Evolutionary conservation across 208 protist genomes (phyloP), one percentile per base, ranked within the genome.

Genomic region (Trypanosoma scelopori): DNA sequence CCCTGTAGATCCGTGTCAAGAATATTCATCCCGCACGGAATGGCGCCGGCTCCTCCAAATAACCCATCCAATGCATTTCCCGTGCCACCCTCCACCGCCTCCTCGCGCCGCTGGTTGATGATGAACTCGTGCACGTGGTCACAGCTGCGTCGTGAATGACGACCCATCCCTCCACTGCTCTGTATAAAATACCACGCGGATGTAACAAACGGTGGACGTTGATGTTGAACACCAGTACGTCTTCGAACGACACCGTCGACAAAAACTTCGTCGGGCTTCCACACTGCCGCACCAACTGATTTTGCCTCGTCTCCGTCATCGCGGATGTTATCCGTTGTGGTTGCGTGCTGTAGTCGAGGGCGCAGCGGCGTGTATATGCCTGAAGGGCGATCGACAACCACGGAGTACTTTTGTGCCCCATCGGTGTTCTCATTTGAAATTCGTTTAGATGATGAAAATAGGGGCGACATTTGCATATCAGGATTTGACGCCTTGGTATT

Each of bases 1-100:
- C 78, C 78, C 27, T 76, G 73, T 16, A 94, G 20, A 77, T 91
- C 82, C 71, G 78, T 89, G 64, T 94, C 88, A 23, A 94, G 59
- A 20, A 94, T 66, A 65, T 94, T 89, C 53, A 74, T 58, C 42
- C 87, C 83, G 52, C 76, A 88, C 37, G 64, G 66, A 42, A 79
- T 60, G 23, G 79, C 76, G 47, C 84, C 82, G 41, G 27, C 1
- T 2, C 35, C 12, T 3, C 41, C 47, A 1, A 49, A 20, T 23
- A 30, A 6, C 30, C 27, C 30, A 7, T 1, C 16, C 7, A 9
- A 11, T 37, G 45, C 25, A n/a, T 45, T 5, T 53, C 63, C 53
- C 45, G 52, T 35, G 30, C 23, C 37, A 23, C 13, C 32, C 20
- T 46, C 43, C 43, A n/a, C 12, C n/a, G 25, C n/a, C 25, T n/a